Conservation (phyloP, 192 early-diverging fungal genomes). For the Cetraspora pellucida region DNA sequence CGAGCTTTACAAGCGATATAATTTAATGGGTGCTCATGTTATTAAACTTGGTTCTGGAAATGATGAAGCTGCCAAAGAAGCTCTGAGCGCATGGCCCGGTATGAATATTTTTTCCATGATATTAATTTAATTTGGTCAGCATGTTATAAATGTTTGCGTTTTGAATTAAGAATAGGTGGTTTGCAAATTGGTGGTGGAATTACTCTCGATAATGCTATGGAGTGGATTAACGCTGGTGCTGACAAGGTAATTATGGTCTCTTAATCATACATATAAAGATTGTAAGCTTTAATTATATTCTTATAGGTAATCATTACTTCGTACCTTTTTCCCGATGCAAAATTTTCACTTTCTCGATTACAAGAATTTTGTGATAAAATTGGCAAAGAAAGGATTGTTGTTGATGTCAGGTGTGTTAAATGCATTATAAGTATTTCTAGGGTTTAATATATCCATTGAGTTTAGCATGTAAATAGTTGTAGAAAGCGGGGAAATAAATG, state of each 20-base stretch:
- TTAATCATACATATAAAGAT: neutral
- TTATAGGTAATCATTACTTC: slow-evolving; percentile 90
- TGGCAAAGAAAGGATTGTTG: slow-evolving; percentile 73
- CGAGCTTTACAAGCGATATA: slow-evolving; percentile 70
- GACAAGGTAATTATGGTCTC: slow-evolving; percentile 59
- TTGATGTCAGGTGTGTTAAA: slow-evolving; percentile 71
- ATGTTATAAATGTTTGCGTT: neutral
- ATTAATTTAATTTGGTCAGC: neutral
- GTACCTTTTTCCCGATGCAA: slow-evolving; percentile 85
- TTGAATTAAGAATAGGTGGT: slow-evolving; percentile 42
- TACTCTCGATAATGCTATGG: slow-evolving; percentile 77
- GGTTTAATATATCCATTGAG: neutral
- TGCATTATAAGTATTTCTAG: neutral
- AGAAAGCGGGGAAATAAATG: slow-evolving; percentile 68
- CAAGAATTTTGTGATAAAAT: slow-evolving; percentile 51
- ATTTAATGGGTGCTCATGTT: slow-evolving; percentile 85
- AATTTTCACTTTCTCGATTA: slow-evolving; percentile 72
- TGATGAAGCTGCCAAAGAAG: slow-evolving; percentile 80
- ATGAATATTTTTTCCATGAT: neutral
- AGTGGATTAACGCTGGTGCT: slow-evolving; percentile 87
- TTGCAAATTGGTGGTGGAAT: slow-evolving; percentile 98
- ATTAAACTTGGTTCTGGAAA: slow-evolving; percentile 93
- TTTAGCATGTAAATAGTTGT: slow-evolving; percentile 62
- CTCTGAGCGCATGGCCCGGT: slow-evolving; percentile 84
- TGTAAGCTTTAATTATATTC: neutral